A percentile compares a stretch with the other conserved stretches of the same genome.
phyloP scores from a whole-genome alignment of 345 rosid genomes.

The Psidium guajava region DNA sequence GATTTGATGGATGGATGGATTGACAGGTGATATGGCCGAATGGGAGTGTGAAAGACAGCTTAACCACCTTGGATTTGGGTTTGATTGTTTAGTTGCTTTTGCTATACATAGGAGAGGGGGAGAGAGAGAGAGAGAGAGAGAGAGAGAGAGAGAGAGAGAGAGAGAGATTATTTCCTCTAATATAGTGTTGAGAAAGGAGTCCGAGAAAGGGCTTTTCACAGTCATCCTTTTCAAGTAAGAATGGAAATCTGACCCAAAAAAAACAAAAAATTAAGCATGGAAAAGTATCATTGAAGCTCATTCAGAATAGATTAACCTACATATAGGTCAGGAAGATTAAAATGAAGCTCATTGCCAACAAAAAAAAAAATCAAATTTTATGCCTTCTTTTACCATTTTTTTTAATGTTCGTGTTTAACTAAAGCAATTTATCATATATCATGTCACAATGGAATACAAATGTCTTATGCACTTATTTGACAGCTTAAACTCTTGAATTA shows the following conservation, averaged over 20 bases:
- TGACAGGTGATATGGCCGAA: constrained; percentile 48
- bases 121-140: background rate
- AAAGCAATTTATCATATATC: background rate
- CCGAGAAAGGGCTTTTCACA: background rate
- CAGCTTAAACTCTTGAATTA: background rate
- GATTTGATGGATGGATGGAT: constrained; percentile 59
- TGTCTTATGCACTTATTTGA: background rate
- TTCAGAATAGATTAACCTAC: background rate
- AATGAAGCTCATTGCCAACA: background rate
- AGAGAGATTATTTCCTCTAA: background rate
- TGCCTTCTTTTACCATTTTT: background rate
- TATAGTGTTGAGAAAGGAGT: constrained; percentile 10
- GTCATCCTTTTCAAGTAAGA: background rate
- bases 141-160: background rate
- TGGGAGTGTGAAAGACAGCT: constrained; percentile 32
- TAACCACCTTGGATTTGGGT: constrained; percentile 24
- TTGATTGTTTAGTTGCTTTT: constrained; percentile 43
- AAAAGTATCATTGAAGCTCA: background rate
- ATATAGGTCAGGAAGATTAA: background rate
- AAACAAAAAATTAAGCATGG: background rate
- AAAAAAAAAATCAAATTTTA: background rate
- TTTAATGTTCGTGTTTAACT: background rate
- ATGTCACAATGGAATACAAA: background rate
- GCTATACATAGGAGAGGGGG: background rate
- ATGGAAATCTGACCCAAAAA: background rate